Conservation (phyloP, 1,284 basidiomycete species). For the Microbotryum violaceum region DNA sequence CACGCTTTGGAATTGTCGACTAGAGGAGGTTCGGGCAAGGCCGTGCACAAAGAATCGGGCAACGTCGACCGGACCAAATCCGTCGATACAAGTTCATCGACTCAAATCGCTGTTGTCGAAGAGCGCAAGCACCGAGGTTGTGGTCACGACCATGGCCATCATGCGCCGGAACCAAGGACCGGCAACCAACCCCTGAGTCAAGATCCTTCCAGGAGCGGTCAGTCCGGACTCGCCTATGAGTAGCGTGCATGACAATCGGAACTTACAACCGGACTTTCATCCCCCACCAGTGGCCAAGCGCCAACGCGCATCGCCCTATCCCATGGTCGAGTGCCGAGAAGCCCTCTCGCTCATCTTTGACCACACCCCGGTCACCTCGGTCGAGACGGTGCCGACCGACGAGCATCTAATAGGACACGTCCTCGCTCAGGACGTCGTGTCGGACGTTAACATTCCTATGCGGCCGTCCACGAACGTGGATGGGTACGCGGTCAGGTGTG, state of each 20-base stretch:
- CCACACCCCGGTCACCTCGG: slow-evolving; percentile 48
- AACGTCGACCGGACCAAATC: neutral
- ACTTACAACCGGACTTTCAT: neutral
- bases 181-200: slow-evolving; percentile 48
- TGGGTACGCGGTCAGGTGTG: slow-evolving; percentile 72
- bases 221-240: slow-evolving; percentile 30
- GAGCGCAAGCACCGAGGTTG: slow-evolving; percentile 47
- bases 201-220: slow-evolving; percentile 60
- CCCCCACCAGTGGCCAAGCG: slow-evolving; percentile 52
- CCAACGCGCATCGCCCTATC: slow-evolving; percentile 66
- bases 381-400: slow-evolving; percentile 47
- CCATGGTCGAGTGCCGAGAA: slow-evolving; percentile 57
- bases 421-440: slow-evolving; percentile 64
- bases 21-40: slow-evolving; percentile 50
- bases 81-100: neutral
- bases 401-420: slow-evolving; percentile 56
- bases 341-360: slow-evolving; percentile 55
- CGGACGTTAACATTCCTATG: slow-evolving; percentile 49
- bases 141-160: slow-evolving; percentile 34
- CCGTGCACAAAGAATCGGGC: neutral
- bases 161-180: slow-evolving; percentile 45
- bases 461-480: slow-evolving; percentile 69
- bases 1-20: slow-evolving; percentile 62
- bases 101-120: neutral
- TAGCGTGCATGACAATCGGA: slow-evolving; percentile 13